Conservation (phyloP, 768 basidiomycete genomes). For the Rhodotorula toruloides region DNA sequence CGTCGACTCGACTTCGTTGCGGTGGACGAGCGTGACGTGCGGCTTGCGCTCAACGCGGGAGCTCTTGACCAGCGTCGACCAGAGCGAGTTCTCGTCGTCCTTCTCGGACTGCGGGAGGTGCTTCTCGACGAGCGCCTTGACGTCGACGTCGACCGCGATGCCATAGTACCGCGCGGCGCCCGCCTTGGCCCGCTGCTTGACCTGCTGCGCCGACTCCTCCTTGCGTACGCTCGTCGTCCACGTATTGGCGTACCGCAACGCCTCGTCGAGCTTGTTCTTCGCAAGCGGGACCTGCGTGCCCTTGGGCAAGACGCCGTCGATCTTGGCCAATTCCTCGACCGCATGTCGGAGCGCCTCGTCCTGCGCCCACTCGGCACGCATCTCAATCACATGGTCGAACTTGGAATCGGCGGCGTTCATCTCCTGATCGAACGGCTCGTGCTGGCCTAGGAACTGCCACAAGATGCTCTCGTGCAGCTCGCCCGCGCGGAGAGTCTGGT, state of each 20-base stretch:
- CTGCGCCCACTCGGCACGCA: conserved; percentile 58
- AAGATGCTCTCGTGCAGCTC: conserved; percentile 69
- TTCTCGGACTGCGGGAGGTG: conserved; percentile 46
- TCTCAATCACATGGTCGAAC: conserved; percentile 63
- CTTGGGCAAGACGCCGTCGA: conserved; percentile 52
- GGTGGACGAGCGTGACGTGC: conserved; percentile 83
- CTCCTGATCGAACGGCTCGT: conserved; percentile 57
- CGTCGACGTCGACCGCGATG: conserved; percentile 66
- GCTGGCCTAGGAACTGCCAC: conserved; percentile 67
- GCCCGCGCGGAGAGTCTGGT: conserved; percentile 70
- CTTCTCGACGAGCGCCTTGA: conserved; percentile 53
- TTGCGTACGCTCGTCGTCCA: conserved; percentile 24
- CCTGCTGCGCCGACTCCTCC: background rate
- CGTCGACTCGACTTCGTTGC: conserved; percentile 49
- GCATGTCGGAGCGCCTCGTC: conserved; percentile 58
- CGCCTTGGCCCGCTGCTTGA: conserved; percentile 28
- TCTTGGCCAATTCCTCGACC: conserved; percentile 56
- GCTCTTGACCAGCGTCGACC: conserved; percentile 16
- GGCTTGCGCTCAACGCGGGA: conserved; percentile 58
- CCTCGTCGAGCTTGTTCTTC: conserved; percentile 51
- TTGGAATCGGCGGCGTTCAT: conserved; percentile 51
- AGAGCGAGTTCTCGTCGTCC: conserved; percentile 46
- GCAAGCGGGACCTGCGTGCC: conserved; percentile 49
- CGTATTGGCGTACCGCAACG: conserved; percentile 39
- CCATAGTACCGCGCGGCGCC: conserved; percentile 66